Conservation (phyloP, 2,329 filamentous ascomycete species). For the Trichoderma cornu-damae region DNA sequence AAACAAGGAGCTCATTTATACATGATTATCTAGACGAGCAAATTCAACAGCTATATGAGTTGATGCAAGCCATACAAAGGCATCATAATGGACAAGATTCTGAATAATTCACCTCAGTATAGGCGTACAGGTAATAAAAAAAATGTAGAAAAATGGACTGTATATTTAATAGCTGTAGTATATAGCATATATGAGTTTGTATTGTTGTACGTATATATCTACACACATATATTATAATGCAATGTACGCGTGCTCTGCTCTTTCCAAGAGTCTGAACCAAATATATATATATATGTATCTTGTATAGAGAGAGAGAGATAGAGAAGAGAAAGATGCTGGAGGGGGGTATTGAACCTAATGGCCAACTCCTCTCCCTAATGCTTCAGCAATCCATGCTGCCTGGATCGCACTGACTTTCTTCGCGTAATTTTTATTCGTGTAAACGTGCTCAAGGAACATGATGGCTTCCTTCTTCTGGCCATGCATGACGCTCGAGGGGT, state of each 20-base stretch:
- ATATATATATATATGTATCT: too few species aligned
- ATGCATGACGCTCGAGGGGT: constrained; percentile 58
- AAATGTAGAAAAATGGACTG: background rate
- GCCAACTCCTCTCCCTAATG: constrained; percentile 33
- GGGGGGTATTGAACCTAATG: background rate
- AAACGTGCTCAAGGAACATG: constrained; percentile 64
- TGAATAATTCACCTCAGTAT: constrained; percentile 15
- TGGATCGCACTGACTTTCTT: constrained; percentile 61
- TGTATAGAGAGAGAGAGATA: too few species aligned
- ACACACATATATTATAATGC: background rate
- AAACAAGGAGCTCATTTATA: background rate
- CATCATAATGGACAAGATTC: constrained; percentile 27
- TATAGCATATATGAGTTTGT: too few species aligned
- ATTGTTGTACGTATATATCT: background rate
- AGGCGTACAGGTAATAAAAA: too few species aligned
- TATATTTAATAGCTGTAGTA: background rate
- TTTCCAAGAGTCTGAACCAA: background rate
- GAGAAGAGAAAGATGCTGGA: too few species aligned
- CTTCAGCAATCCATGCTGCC: constrained; percentile 54
- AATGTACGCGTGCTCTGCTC: background rate
- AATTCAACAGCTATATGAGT: constrained; percentile 84
- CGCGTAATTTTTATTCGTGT: constrained; percentile 60
- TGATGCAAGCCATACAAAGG: constrained; percentile 74
- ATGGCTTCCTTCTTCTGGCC: constrained; percentile 61
- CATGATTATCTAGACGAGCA: constrained; percentile 67